Evolutionary conservation across 306 rosid species (phyloP).

Genomic region (Begonia masoniana): DNA sequence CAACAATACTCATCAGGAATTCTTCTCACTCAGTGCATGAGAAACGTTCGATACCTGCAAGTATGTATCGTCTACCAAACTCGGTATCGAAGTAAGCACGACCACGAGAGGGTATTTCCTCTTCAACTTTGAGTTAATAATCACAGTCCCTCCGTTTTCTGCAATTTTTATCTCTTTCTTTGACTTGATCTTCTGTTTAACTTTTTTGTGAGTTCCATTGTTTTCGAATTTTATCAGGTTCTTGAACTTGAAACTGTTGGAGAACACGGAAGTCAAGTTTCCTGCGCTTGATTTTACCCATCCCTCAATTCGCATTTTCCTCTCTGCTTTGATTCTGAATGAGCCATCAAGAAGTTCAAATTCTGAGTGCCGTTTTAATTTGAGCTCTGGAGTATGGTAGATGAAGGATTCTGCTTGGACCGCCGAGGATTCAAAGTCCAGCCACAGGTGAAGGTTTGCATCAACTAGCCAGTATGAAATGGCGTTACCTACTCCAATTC

Average conservation of each 20-base stretch:
- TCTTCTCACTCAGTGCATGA: slow-evolving; percentile 34
- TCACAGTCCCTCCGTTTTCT: slow-evolving; percentile 10
- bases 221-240: slow-evolving; percentile 21
- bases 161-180: slow-evolving; percentile 20
- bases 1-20: background rate
- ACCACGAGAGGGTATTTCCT: slow-evolving; percentile 37
- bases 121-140: slow-evolving; percentile 14
- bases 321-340: slow-evolving; percentile 37
- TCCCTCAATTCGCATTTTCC: slow-evolving; percentile 26
- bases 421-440: slow-evolving; percentile 26
- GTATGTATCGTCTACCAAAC: slow-evolving; percentile 18
- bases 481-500: slow-evolving; percentile 47
- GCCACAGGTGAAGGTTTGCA: slow-evolving; percentile 79
- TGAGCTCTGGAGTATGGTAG: slow-evolving; percentile 18
- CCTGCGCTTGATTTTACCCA: slow-evolving; percentile 68
- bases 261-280: slow-evolving; percentile 32
- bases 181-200: slow-evolving; percentile 31
- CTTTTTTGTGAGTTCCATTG: slow-evolving; percentile 41
- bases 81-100: slow-evolving; percentile 20
- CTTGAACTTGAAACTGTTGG: slow-evolving; percentile 23
- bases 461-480: slow-evolving; percentile 71
- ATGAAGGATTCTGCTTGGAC: slow-evolving; percentile 19
- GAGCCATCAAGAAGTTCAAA: slow-evolving; percentile 50
- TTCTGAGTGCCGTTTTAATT: slow-evolving; percentile 21
- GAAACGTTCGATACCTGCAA: slow-evolving; percentile 34